These are phyloP conservation scores for Calonectria pteridis DNA, from an alignment of 2,329 filamentous ascomycete species.

Conservation along the genomic window DNA sequence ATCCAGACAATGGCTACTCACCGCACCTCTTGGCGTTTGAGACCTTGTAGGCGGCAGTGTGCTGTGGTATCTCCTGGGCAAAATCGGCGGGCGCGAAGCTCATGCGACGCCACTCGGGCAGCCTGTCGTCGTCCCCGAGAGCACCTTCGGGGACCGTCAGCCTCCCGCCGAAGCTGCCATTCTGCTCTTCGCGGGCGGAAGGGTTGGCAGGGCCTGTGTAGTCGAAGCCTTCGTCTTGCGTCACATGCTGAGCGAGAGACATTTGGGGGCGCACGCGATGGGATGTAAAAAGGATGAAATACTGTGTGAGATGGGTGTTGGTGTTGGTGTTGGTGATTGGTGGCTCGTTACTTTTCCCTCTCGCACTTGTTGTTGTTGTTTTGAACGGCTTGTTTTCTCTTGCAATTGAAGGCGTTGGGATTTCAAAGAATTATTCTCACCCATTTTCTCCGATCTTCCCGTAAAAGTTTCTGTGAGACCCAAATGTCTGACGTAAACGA, in stretches of 20 bases:
- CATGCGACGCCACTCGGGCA: slow-evolving; percentile 44
- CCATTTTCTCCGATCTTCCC: neutral
- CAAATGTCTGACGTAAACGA: slow-evolving; percentile 10
- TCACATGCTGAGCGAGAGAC: slow-evolving; percentile 59
- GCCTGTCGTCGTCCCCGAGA: slow-evolving; percentile 18
- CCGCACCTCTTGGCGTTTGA: slow-evolving; percentile 43
- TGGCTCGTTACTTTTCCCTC: neutral
- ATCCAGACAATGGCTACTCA: slow-evolving; percentile 23
- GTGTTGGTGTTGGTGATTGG: neutral
- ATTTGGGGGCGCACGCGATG: slow-evolving; percentile 40
- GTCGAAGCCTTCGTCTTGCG: slow-evolving; percentile 56
- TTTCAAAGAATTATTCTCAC: neutral
- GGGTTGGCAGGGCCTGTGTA: slow-evolving; percentile 47
- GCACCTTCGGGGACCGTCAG: neutral
- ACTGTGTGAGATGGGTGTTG: neutral
- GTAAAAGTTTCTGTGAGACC: neutral
- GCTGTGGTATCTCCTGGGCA: slow-evolving; percentile 40
- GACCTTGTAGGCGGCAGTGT: slow-evolving; percentile 47
- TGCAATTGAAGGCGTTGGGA: neutral
- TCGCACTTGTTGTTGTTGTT: neutral
- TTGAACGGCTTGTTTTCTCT: neutral
- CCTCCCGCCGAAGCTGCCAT: neutral
- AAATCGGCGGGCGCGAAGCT: slow-evolving; percentile 45
- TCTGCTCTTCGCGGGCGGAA: neutral
- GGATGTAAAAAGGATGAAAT: neutral